These are phyloP conservation scores for Botrytis hyacinthi DNA, from an alignment of 2,329 filamentous ascomycete species.

Conservation along the genomic window DNA sequence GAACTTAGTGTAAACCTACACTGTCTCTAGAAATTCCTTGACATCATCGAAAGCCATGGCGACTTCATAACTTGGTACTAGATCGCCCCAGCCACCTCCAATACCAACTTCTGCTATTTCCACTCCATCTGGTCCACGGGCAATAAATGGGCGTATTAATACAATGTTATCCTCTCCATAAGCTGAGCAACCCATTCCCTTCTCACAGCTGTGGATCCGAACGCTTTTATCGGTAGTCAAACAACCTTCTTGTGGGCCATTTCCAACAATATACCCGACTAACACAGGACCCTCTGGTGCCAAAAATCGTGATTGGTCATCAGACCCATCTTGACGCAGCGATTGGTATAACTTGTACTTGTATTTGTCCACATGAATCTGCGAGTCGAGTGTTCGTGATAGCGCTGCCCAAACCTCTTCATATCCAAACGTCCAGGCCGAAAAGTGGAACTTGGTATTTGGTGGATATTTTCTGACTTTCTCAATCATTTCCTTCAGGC, in stretches of 20 bases:
- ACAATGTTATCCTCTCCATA: slow-evolving; percentile 55
- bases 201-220: slow-evolving; percentile 84
- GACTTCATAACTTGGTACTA: slow-evolving; percentile 45
- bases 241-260: slow-evolving; percentile 66
- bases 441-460: slow-evolving; percentile 78
- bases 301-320: slow-evolving; percentile 42
- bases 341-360: slow-evolving; percentile 70
- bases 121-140: slow-evolving; percentile 56
- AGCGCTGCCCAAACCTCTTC: slow-evolving; percentile 89
- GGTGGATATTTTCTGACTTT: slow-evolving; percentile 67
- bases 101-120: slow-evolving; percentile 72
- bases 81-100: slow-evolving; percentile 75
- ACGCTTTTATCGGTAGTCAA: slow-evolving; percentile 62
- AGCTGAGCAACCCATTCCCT: slow-evolving; percentile 59
- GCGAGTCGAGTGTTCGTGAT: slow-evolving; percentile 64
- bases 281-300: slow-evolving; percentile 64
- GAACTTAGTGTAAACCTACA: background rate
- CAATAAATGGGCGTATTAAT: slow-evolving; percentile 75
- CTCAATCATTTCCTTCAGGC: slow-evolving; percentile 68
- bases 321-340: slow-evolving; percentile 45
- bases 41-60: slow-evolving; percentile 3
- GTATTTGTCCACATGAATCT: slow-evolving; percentile 80
- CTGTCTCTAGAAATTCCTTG: background rate
- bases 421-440: slow-evolving; percentile 90
- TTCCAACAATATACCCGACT: slow-evolving; percentile 72